These are phyloP conservation scores for Torulaspora microellipsoides DNA, from an alignment of 805 yeast genomes.

Conservation along the genomic window DNA sequence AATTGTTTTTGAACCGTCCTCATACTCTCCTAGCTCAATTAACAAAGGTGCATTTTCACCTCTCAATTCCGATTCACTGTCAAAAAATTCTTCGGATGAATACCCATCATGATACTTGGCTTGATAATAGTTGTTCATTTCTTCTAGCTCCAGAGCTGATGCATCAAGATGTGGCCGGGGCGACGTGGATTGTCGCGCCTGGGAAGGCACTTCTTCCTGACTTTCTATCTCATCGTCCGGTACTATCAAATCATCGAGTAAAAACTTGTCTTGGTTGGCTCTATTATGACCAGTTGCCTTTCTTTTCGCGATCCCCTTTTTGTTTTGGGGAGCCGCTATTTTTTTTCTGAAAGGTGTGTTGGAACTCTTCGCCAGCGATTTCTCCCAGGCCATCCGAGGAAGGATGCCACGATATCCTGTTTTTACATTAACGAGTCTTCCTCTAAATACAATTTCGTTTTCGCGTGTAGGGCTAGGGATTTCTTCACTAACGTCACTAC, in stretches of 20 bases:
- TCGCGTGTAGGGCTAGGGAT: conserved; percentile 1
- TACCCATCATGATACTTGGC: conserved; percentile 17
- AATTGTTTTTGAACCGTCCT: background rate
- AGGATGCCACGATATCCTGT: conserved; percentile 33
- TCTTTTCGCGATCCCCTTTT: conserved; percentile 28
- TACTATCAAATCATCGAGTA: conserved; percentile 23
- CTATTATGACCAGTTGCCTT: conserved; percentile 4
- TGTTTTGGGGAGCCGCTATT: conserved; percentile 1
- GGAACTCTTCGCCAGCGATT: conserved; percentile 13
- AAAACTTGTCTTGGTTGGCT: conserved; percentile 13
- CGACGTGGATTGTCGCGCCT: background rate
- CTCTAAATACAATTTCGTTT: conserved; percentile 24
- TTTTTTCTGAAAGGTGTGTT: conserved; percentile 1
- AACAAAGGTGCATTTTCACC: background rate
- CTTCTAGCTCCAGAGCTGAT: conserved; percentile 12
- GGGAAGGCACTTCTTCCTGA: background rate
- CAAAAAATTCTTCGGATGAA: conserved; percentile 7
- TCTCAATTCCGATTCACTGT: background rate
- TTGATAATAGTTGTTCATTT: conserved; percentile 17
- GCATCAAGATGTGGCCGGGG: background rate
- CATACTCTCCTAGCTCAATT: background rate
- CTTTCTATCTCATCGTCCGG: conserved; percentile 15
- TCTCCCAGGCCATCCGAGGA: conserved; percentile 33
- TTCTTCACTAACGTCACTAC: background rate
- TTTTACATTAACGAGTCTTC: conserved; percentile 24